Conservation (phyloP, 148 eudicot genomes). For the Rhododendron kiyosumense region DNA sequence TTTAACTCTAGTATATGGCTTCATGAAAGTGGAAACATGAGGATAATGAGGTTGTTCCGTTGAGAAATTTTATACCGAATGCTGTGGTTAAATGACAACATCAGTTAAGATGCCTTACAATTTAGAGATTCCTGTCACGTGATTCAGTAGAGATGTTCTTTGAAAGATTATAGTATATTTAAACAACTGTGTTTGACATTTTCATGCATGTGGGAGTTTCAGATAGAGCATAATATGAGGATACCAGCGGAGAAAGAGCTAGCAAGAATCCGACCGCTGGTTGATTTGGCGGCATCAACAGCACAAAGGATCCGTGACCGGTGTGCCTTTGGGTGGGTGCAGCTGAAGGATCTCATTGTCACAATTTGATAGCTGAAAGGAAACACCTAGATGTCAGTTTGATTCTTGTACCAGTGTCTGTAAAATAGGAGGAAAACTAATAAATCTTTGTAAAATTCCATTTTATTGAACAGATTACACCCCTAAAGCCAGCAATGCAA, state of each 20-base stretch:
- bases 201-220: constrained; percentile 5
- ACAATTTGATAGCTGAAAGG: constrained; percentile 23
- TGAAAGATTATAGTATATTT: not conserved
- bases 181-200: not conserved
- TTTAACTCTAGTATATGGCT: not conserved
- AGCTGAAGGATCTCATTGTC: constrained; percentile 55
- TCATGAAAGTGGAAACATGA: not conserved
- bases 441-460: not conserved
- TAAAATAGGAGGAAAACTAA: not conserved
- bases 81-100: not conserved
- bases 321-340: constrained; percentile 97
- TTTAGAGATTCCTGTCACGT: not conserved
- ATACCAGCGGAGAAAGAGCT: constrained; percentile 59
- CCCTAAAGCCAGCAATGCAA: not conserved
- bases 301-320: constrained; percentile 65
- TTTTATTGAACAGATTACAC: not conserved
- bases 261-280: constrained; percentile 49
- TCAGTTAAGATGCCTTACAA: not conserved
- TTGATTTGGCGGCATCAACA: constrained; percentile 49
- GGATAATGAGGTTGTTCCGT: not conserved
- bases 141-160: not conserved
- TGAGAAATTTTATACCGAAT: not conserved
- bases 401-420: not conserved
- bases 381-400: not conserved
- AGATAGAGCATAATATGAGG: constrained; percentile 61